Base-by-base conservation (phyloP, 2,329 filamentous ascomycete species). In the Lachnellula subtilissima region DNA sequence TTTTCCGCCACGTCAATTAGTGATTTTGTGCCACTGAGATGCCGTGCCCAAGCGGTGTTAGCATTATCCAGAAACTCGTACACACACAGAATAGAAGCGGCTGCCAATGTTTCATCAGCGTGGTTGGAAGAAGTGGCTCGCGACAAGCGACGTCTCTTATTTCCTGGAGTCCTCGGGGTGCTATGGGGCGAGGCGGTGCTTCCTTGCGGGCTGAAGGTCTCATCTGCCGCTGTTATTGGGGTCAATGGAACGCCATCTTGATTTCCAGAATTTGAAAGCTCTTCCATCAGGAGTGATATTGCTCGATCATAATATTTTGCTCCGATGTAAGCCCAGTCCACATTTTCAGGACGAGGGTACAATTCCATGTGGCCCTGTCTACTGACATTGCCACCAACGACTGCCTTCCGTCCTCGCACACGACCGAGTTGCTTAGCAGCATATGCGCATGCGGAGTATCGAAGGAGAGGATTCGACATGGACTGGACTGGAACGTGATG, bases 31-130 rank as follows among this genome's bases (percentile, higher is more conserved):
- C 84, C 84, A 61, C 82, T 86, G 5, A 88, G 71, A 71, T 88
- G 85, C 4, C 82, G 76, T 35, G 79, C 78, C 84, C 84, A 88
- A 19, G 84, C 83, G 0, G 77, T 76, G 2, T 79, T 80, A 1
- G 82, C 85, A 1, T 82, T 81, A 67, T 87, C 83, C n/a, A 87
- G 73, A 56, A 87, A 83, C 60, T 88, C 85, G 65, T 87, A 87
- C 0, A 85, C 81, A 56, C 83, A 87, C 1, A 88, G 70, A 14
- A 88, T 86, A 0, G 84, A 83, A 2, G 84, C 84, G 2, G 85
- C 83, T 8, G 84, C 83, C 22, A 87, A 74, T 3, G 86, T 75
- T 56, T 87, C 83, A 61, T 86, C 83, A 4, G 77, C 74, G 59
- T 76, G 77, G 49, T 74, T 74, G 37, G 73, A 64, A 37, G 73